A percentile compares a stretch with the other conserved stretches of the same genome.
Evolutionary conservation across 176 grass and related monocot genomes (phyloP).

Genomic region (Oryza australiensis): DNA sequence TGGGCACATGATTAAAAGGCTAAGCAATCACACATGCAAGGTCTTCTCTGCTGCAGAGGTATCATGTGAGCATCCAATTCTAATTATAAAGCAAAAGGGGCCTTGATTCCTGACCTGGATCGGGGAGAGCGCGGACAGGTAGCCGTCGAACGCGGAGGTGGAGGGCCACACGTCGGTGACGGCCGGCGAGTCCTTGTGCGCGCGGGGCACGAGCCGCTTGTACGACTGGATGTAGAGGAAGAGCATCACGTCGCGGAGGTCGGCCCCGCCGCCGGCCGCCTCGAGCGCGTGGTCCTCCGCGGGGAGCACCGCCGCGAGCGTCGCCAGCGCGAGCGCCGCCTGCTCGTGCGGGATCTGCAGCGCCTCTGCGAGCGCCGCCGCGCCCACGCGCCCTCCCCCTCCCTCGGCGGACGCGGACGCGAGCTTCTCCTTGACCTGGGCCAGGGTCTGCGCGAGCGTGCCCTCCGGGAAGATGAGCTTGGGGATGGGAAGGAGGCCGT

Average conservation of each 20-base stretch:
- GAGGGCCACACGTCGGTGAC: constrained; percentile 91
- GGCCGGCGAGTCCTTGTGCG: constrained; percentile 86
- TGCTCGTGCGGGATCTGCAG: constrained; percentile 87
- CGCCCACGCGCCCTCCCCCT: constrained; percentile 52
- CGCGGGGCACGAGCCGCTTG: constrained; percentile 80
- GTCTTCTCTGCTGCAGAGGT: no score
- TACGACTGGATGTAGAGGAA: constrained; percentile 94
- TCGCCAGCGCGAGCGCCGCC: constrained; percentile 65
- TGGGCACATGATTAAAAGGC: background rate
- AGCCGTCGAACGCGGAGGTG: constrained; percentile 93
- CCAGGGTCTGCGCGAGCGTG: constrained; percentile 60
- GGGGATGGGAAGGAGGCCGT: constrained; percentile 86
- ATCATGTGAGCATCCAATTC: background rate
- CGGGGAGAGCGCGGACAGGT: constrained; percentile 87
- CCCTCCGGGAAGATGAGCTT: constrained; percentile 86
- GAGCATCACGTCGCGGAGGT: constrained; percentile 72
- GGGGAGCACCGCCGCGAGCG: constrained; percentile 75
- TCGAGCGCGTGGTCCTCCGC: constrained; percentile 58
- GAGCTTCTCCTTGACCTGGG: constrained; percentile 70
- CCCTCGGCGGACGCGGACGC: constrained; percentile 15
- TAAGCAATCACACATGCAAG: background rate
- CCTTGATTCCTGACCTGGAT: constrained; percentile 67
- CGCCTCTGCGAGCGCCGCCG: constrained; percentile 54
- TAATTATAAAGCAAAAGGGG: background rate
- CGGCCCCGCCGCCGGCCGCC: constrained; percentile 35